Base-by-base conservation (phyloP, 2,329 filamentous ascomycete species). In the Teratosphaeria gauchensis region DNA sequence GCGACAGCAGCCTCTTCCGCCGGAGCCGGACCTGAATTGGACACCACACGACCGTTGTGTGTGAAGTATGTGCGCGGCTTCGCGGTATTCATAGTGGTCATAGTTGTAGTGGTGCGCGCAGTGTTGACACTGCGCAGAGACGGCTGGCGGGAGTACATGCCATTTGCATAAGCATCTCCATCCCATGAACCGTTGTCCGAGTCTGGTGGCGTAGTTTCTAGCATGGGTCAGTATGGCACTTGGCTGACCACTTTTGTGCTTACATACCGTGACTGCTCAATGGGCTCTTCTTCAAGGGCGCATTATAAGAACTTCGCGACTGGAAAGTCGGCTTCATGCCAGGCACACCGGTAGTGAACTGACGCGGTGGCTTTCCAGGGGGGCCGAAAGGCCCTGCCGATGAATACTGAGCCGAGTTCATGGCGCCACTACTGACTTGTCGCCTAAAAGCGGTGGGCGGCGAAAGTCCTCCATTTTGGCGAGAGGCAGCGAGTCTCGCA, bases 31-130 rank as follows among this genome's bases (percentile, higher is more conserved):
- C 4, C 6, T 4, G 12, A 28, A 5, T 64, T 61, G 53, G 68
- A 60, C 4, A 64, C 61, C 30, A 68, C 59, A 30, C 62, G 61
- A 53, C 67, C 68, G 21, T 59, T 64, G 56, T 71, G 68, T 1
- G 66, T 68, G 56, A 70, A 70, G 59, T 68, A 67, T 30, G 61
- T 65, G 6, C 66, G 63, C 12, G 65, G 61, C 56, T 65, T 68
- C 28, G 52, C 58, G 42, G 24, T 31, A 21, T 55, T 57, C 53
- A 51, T 61, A 16, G 57, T 54, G 8, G 56, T 48, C 2, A 51
- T 48, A 12, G 51, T 62, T n/a, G n/a, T 21, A 7, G 56, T 21
- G n/a, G 61, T 56, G 14, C 52, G 53, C 28, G 52, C 59, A 3
- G 56, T 52, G 12, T 52, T 52, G 8, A 12, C 9, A 42, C 42